These are phyloP conservation scores for Botrytis sinoallii DNA, from an alignment of 2,329 filamentous ascomycete species.

Conservation along the genomic window DNA sequence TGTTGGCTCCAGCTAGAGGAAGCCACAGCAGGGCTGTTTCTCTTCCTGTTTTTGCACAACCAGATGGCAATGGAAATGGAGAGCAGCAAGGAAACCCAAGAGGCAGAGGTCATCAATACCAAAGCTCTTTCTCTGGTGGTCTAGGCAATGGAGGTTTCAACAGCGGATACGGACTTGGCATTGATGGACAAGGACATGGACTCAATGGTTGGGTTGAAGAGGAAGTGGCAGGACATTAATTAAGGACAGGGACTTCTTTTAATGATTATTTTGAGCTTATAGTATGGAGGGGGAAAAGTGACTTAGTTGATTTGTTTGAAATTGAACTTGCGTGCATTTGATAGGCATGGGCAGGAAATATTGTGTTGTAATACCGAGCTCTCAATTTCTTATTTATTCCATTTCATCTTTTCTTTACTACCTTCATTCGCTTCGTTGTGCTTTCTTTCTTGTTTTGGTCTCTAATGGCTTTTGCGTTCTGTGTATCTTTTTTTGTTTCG, in stretches of 20 bases:
- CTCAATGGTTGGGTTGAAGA: constrained; percentile 68
- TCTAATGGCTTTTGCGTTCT: neutral
- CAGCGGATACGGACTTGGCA: constrained; percentile 56
- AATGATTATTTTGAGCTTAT: neutral
- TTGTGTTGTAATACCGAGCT: constrained; percentile 17
- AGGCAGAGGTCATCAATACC: constrained; percentile 61
- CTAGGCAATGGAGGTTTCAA: constrained; percentile 30
- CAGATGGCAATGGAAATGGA: constrained; percentile 45
- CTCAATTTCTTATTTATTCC: constrained; percentile 3
- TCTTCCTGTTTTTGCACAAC: constrained; percentile 68
- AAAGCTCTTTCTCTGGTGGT: constrained; percentile 51
- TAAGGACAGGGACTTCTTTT: neutral
- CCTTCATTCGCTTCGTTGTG: constrained; percentile 17
- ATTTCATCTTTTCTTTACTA: neutral
- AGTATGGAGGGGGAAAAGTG: constrained; percentile 8
- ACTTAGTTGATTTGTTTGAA: constrained; percentile 4
- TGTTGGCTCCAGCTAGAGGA: constrained; percentile 68
- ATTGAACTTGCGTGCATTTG: constrained; percentile 10
- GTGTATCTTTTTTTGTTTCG: constrained; percentile 1
- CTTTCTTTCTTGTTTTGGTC: neutral
- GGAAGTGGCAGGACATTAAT: constrained; percentile 36
- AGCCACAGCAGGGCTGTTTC: constrained; percentile 74
- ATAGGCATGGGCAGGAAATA: constrained; percentile 13
- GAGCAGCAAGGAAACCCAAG: constrained; percentile 38
- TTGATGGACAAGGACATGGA: constrained; percentile 55